These are phyloP conservation scores for Boletus bicolor DNA, from an alignment of 768 basidiomycete species.

Conservation along the genomic window DNA sequence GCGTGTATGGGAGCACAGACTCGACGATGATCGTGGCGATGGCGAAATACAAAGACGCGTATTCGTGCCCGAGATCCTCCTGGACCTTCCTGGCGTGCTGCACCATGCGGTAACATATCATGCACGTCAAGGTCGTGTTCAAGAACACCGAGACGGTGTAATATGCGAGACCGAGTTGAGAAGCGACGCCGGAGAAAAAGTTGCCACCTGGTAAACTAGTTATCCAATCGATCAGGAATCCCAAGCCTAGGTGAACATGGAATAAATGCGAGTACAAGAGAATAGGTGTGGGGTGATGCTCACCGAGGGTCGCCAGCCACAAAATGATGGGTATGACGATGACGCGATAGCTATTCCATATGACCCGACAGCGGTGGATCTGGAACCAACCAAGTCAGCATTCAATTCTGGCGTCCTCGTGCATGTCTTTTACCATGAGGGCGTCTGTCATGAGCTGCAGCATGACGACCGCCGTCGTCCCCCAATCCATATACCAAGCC, in stretches of 20 bases:
- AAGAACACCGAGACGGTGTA: conserved; percentile 13
- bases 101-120: conserved; percentile 23
- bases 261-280: background rate
- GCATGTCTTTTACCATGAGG: conserved; percentile 15
- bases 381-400: conserved; percentile 21
- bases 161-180: conserved; percentile 18
- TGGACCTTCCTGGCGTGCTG: conserved; percentile 5
- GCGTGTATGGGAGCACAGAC: conserved; percentile 24
- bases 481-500: conserved; percentile 29
- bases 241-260: conserved; percentile 12
- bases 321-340: conserved; percentile 17
- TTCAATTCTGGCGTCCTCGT: background rate
- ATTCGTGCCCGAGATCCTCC: conserved; percentile 13
- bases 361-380: conserved; percentile 39
- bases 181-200: conserved; percentile 13
- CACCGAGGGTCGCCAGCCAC: conserved; percentile 25
- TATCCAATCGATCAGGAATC: conserved; percentile 8
- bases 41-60: conserved; percentile 17
- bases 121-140: conserved; percentile 16
- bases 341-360: conserved; percentile 27
- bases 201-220: conserved; percentile 16
- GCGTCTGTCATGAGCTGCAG: conserved; percentile 37
- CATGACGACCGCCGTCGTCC: conserved; percentile 21
- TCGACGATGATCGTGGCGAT: conserved; percentile 17
- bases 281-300: background rate